A percentile compares a stretch with the other conserved stretches of the same genome.
Conservation (phyloP, 2,329 filamentous ascomycete species). For the Monilinia vaccinii-corymbosi region DNA sequence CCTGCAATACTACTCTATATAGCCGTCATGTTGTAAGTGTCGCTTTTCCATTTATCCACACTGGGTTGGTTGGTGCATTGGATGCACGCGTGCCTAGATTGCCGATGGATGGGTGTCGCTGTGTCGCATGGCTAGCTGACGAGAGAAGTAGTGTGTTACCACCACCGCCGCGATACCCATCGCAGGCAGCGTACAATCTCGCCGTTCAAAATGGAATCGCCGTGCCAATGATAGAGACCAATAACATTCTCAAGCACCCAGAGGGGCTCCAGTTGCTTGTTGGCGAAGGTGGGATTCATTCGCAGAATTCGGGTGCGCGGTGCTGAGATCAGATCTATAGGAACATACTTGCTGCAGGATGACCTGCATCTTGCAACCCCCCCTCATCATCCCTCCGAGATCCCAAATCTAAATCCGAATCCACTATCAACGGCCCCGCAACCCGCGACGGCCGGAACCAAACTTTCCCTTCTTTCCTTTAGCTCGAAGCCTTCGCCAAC, state of each 20-base stretch:
- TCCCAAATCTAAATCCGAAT: conserved; percentile 78
- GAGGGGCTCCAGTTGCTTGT: conserved; percentile 83
- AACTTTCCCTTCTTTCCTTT: conserved; percentile 59
- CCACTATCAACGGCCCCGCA: conserved; percentile 78
- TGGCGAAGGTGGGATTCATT: conserved; percentile 62
- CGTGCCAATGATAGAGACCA: conserved; percentile 80
- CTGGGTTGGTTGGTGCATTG: neutral
- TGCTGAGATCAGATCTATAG: conserved; percentile 35
- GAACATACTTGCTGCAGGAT: conserved; percentile 84
- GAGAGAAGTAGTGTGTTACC: conserved; percentile 52
- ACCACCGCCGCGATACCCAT: conserved; percentile 78
- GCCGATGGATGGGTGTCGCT: conserved; percentile 21
- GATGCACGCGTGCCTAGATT: conserved; percentile 8
- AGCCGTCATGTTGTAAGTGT: conserved; percentile 10
- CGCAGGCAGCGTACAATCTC: conserved; percentile 63
- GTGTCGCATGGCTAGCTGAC: conserved; percentile 3
- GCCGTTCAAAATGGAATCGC: conserved; percentile 58
- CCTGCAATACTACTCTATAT: neutral
- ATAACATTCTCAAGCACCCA: conserved; percentile 76
- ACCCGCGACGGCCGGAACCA: conserved; percentile 78
- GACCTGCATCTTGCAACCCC: conserved; percentile 88
- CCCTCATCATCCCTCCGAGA: conserved; percentile 90
- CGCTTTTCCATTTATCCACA: conserved; percentile 6
- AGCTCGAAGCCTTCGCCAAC: conserved; percentile 33
- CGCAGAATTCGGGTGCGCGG: neutral